phyloP scores from a whole-genome alignment of 2,329 filamentous ascomycete genomes.

The Chaetomiaceae sp. region DNA sequence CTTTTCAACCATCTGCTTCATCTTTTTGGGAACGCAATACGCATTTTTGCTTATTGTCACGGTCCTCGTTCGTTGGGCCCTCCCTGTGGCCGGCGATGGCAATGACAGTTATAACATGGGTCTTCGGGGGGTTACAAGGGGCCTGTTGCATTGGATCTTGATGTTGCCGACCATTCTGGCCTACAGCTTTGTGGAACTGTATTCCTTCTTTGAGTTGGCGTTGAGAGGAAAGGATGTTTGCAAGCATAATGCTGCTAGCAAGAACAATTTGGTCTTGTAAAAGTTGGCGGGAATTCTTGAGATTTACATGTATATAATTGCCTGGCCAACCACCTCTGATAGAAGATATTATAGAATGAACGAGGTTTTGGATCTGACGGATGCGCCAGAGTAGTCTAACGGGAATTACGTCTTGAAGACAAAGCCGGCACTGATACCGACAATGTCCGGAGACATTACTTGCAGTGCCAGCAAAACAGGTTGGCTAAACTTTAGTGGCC shows the following conservation, averaged over 20 bases:
- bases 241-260: slow-evolving; percentile 17
- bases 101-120: slow-evolving; percentile 5
- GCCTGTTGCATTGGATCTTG: slow-evolving; percentile 13
- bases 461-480: no score
- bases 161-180: slow-evolving; percentile 16
- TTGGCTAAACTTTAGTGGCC: no score
- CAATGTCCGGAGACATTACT: no score
- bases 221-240: slow-evolving; percentile 16
- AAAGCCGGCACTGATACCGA: no score
- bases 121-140: slow-evolving; percentile 6
- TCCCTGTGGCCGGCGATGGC: slow-evolving; percentile 2
- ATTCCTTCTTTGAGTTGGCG: slow-evolving; percentile 16
- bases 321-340: no score
- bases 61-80: slow-evolving; percentile 3
- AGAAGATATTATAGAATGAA: no score
- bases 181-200: slow-evolving; percentile 15
- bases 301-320: no score
- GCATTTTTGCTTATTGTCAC: slow-evolving; percentile 1
- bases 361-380: no score
- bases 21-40: slow-evolving; percentile 10
- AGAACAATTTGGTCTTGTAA: slow-evolving; percentile 14
- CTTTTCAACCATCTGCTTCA: slow-evolving; percentile 5
- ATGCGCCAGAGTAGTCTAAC: no score
- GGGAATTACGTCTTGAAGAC: no score
- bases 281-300: not conserved